A percentile compares a stretch with the other conserved stretches of the same genome.
Conservation (phyloP, 768 basidiomycete genomes). For the Crassisporium funariophilum region DNA sequence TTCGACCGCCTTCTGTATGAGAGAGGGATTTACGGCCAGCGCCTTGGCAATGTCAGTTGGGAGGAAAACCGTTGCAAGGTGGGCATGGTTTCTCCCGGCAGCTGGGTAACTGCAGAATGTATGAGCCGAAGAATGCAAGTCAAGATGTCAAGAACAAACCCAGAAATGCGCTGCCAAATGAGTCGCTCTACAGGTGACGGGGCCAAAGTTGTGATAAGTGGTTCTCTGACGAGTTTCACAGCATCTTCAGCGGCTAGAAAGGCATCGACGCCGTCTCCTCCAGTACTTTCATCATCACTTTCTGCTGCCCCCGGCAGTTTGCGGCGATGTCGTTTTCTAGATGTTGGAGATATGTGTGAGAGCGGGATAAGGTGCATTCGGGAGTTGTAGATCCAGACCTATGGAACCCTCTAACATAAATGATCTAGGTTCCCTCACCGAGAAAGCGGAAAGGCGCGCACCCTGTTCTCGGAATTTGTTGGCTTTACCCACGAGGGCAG, state of each 20-base stretch:
- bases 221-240: slow-evolving; percentile 59
- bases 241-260: slow-evolving; percentile 67
- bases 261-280: slow-evolving; percentile 44
- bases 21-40: slow-evolving; percentile 57
- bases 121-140: neutral
- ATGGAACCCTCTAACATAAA: slow-evolving; percentile 30
- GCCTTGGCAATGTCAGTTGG: slow-evolving; percentile 81
- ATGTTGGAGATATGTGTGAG: slow-evolving; percentile 67
- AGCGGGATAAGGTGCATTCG: slow-evolving; percentile 88
- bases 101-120: slow-evolving; percentile 63
- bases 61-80: slow-evolving; percentile 76
- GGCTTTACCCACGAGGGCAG: slow-evolving; percentile 93
- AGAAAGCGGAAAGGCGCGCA: slow-evolving; percentile 46
- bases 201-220: slow-evolving; percentile 56
- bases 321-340: slow-evolving; percentile 53
- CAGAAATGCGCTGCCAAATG: slow-evolving; percentile 71
- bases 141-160: slow-evolving; percentile 40
- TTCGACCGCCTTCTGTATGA: slow-evolving; percentile 87
- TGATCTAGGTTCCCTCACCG: slow-evolving; percentile 35
- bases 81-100: slow-evolving; percentile 65
- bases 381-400: slow-evolving; percentile 91
- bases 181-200: slow-evolving; percentile 59
- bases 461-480: slow-evolving; percentile 89
- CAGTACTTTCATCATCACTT: slow-evolving; percentile 53
- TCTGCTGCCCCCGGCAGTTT: slow-evolving; percentile 41